Evolutionary conservation across 2,329 filamentous ascomycete genomes (phyloP).

Genomic region (Tolypocladium tropicale): DNA sequence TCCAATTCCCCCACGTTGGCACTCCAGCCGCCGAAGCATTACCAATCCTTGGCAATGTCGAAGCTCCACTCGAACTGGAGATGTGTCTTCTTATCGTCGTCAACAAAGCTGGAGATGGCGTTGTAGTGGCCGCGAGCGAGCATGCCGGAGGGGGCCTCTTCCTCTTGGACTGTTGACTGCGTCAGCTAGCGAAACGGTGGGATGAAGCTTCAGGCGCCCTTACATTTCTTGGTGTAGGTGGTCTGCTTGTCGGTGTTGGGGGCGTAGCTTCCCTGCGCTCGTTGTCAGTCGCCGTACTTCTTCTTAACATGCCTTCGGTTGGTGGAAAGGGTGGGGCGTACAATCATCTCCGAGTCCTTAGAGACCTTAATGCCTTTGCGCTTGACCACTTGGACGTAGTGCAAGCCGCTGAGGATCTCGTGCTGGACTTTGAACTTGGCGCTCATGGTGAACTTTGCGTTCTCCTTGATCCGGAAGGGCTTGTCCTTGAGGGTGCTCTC

Average conservation of each 20-base stretch:
- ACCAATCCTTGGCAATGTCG: conserved; percentile 96
- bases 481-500: conserved; percentile 74
- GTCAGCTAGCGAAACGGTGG: background rate
- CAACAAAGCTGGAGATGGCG: conserved; percentile 80
- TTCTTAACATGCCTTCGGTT: background rate
- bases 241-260: conserved; percentile 85
- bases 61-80: conserved; percentile 94
- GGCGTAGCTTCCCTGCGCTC: conserved; percentile 70
- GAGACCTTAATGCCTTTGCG: conserved; percentile 75
- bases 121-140: conserved; percentile 84
- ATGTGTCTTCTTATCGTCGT: conserved; percentile 88
- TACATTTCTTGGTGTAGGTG: conserved; percentile 85
- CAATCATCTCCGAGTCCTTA: conserved; percentile 98
- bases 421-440: conserved; percentile 93
- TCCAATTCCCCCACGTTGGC: background rate
- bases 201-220: conserved; percentile 22
- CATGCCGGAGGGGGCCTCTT: conserved; percentile 89
- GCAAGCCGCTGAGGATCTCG: conserved; percentile 86
- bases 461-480: conserved; percentile 97
- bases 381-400: conserved; percentile 93
- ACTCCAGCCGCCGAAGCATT: conserved; percentile 15
- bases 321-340: conserved; percentile 32
- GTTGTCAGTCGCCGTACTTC: background rate
- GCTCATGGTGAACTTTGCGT: conserved; percentile 87
- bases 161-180: conserved; percentile 60